Percentiles rank a stretch among this genome's conserved stretches.
phyloP scores from a whole-genome alignment of 495 filamentous ascomycete genomes.

The Penicillium egyptiacum region DNA sequence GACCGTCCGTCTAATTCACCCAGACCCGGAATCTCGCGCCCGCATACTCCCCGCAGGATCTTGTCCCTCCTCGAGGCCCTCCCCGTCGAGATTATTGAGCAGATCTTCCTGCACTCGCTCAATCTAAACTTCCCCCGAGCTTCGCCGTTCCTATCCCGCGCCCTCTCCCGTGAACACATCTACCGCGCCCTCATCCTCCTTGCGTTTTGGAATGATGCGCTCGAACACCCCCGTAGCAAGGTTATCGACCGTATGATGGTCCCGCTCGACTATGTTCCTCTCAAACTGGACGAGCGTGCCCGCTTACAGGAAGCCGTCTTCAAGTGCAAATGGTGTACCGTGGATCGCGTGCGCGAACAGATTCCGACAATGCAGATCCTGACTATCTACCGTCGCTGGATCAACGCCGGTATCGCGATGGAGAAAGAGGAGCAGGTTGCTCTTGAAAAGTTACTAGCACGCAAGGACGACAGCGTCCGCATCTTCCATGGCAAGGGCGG shows the following conservation, averaged over 20 bases:
- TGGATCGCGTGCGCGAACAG: conserved; percentile 29
- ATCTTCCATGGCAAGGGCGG: conserved; percentile 23
- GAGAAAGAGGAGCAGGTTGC: conserved; percentile 16
- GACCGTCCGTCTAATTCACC: conserved; percentile 9
- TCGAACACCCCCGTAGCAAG: conserved; percentile 3
- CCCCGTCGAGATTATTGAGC: conserved; percentile 54
- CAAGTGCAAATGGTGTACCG: conserved; percentile 42
- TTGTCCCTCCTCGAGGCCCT: conserved; percentile 49
- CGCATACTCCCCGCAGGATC: conserved; percentile 3
- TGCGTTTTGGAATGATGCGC: conserved; percentile 41
- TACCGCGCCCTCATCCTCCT: conserved; percentile 42
- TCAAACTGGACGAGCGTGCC: conserved; percentile 23
- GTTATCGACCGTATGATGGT: conserved; percentile 30
- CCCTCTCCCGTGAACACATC: conserved; percentile 44
- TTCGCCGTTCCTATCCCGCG: conserved; percentile 38
- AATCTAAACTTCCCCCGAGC: conserved; percentile 50
- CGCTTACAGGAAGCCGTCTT: conserved; percentile 36
- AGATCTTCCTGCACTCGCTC: conserved; percentile 51
- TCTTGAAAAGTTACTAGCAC: conserved; percentile 27
- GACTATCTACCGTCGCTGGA: conserved; percentile 36
- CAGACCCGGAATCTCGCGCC: not conserved
- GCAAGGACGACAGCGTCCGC: conserved; percentile 14
- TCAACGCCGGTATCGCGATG: conserved; percentile 31
- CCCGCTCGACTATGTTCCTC: conserved; percentile 35
- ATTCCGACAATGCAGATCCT: conserved; percentile 39